These are phyloP conservation scores for Phytophthora quininea DNA, from an alignment of 352 stramenopile genomes.

Conservation along the genomic window DNA sequence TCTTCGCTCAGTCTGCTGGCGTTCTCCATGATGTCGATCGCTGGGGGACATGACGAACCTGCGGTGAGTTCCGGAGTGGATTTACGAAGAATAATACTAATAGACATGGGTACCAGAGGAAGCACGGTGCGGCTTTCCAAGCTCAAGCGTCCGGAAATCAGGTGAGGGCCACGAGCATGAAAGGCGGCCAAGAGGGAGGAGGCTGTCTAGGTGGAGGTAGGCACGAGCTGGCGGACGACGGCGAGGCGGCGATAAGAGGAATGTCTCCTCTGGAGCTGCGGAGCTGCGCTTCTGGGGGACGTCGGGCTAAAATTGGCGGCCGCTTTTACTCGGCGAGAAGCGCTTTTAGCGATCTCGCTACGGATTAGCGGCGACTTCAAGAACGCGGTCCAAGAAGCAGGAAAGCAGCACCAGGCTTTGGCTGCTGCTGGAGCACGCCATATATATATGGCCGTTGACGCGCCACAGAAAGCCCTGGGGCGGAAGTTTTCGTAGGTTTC, in stretches of 20 bases:
- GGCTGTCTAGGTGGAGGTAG: not conserved
- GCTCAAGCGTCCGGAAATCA: not conserved
- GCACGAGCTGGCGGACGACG: not conserved
- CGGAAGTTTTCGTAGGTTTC: slow-evolving; percentile 6
- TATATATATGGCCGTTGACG: not conserved
- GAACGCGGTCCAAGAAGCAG: not conserved
- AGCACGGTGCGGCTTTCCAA: not conserved
- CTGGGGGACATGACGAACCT: not conserved
- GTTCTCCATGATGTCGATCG: slow-evolving; percentile 15
- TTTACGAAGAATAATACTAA: slow-evolving; percentile 23
- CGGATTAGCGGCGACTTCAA: not conserved
- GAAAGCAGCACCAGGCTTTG: not conserved
- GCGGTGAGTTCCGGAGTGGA: not conserved
- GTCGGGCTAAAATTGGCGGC: not conserved
- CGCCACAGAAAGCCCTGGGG: not conserved
- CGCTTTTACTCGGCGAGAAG: not conserved
- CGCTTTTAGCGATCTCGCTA: not conserved
- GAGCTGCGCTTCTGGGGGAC: not conserved
- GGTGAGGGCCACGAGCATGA: not conserved
- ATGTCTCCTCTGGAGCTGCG: not conserved
- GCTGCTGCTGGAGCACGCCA: not conserved
- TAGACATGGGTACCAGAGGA: slow-evolving; percentile 9
- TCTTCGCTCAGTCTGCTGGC: slow-evolving; percentile 4
- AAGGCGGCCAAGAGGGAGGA: not conserved
- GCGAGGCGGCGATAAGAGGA: not conserved